Evolutionary conservation across 2,329 filamentous ascomycete genomes (phyloP), one percentile per base, ranked within the genome.

Genomic region (Sclerotinia spermophila): DNA sequence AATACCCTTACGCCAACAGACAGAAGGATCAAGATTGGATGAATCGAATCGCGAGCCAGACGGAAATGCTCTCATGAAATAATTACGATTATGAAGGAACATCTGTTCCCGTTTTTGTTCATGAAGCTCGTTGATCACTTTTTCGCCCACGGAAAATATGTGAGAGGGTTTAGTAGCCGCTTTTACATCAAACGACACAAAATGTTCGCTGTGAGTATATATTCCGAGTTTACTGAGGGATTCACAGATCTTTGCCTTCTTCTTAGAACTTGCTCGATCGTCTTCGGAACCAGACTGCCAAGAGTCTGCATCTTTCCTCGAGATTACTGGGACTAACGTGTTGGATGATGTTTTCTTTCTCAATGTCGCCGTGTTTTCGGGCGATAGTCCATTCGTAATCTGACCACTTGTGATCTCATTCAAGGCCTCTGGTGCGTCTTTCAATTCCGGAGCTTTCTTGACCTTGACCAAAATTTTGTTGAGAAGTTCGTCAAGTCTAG

Each of bases 21-120:
- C 85, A 0, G 89, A 87, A 6, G 95, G 94, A 75, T 97, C 93
- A 19, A 96, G 84, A 78, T 97, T 98, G 1, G 92, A 96, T 0
- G 93, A 97, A 72, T 88, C 86, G 67, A 97, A 89, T 10, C 94
- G 89, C 71, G 94, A 85, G 1, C 92, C 93, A 48, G 92, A 93
- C 0, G 94, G 95, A 77, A 97, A 97, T 0, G 93, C 91, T 27
- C 95, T 89, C 92, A 97, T 94, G 76, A 97, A 83, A 77, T 87
- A 95, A 75, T 89, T 83, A 69, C 88, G 87, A 81, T 97, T 97
- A 82, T 97, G 94, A 45, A 89, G 83, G 79, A 97, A 94, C 11
- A 97, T 84, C 2, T 83, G 84, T 5, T 80, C 78, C 5, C 82
- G 83, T n/a, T 85, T 80, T 24, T 82, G 82, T 69, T 88, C 82